These are phyloP conservation scores for Colletotrichum lini DNA, from an alignment of 2,329 filamentous ascomycete genomes.

Conservation along the genomic window DNA sequence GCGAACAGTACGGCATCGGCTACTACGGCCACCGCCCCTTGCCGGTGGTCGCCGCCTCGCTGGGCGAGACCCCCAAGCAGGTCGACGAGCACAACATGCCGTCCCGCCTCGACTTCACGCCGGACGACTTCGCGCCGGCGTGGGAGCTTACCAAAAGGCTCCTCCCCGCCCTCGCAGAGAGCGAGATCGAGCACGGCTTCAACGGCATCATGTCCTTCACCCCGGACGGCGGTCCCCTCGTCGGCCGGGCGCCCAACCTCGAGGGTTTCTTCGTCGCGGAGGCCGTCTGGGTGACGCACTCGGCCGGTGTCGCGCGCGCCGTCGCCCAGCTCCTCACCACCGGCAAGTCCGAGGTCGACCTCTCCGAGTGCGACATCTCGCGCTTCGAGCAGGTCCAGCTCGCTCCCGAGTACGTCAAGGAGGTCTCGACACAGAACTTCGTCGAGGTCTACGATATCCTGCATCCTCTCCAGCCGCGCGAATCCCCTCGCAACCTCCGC, in stretches of 20 bases:
- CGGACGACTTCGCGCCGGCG: conserved; percentile 71
- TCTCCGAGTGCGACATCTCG: conserved; percentile 71
- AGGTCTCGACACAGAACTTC: conserved; percentile 74
- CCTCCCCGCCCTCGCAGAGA: conserved; percentile 65
- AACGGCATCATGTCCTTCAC: conserved; percentile 78
- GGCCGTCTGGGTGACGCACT: conserved; percentile 78
- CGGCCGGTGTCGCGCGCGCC: conserved; percentile 73
- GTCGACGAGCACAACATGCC: conserved; percentile 75
- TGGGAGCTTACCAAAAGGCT: conserved; percentile 71
- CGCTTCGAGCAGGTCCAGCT: conserved; percentile 75
- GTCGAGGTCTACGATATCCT: conserved; percentile 76
- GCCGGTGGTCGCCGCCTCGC: conserved; percentile 68
- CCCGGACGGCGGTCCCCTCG: conserved; percentile 72
- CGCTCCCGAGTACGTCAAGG: conserved; percentile 67
- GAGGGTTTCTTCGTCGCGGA: conserved; percentile 76
- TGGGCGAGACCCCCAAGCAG: conserved; percentile 67
- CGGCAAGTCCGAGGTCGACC: conserved; percentile 68
- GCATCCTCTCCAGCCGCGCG: conserved; percentile 71
- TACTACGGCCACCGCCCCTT: conserved; percentile 76
- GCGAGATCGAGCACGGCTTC: conserved; percentile 71
- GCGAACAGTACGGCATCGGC: conserved; percentile 73
- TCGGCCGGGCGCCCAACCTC: conserved; percentile 70
- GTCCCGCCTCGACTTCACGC: conserved; percentile 72
- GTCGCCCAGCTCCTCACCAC: conserved; percentile 71
- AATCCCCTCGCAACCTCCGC: conserved; percentile 71